These are phyloP conservation scores for Tylopilus sp. DNA, from an alignment of 1,284 basidiomycete genomes.

Conservation along the genomic window DNA sequence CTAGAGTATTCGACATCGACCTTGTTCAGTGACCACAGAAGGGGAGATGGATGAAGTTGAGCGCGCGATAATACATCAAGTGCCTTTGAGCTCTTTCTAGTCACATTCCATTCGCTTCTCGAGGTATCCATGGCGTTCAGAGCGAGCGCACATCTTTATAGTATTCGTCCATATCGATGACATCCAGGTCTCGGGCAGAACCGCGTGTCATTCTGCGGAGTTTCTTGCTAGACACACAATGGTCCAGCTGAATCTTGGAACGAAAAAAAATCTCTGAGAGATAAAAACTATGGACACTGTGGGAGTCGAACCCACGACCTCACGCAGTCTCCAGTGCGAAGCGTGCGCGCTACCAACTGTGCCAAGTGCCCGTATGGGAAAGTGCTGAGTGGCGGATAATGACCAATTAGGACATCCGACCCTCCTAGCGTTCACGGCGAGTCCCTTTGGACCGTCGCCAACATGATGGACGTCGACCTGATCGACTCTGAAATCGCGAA, in stretches of 20 bases:
- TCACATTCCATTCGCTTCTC: too few species aligned
- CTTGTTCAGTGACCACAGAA: too few species aligned
- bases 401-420: background rate
- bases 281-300: conserved; percentile 39
- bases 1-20: too few species aligned
- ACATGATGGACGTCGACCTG: conserved; percentile 33
- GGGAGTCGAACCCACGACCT: conserved; percentile 42
- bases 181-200: too few species aligned
- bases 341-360: conserved; percentile 43
- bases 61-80: too few species aligned
- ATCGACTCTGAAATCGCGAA: conserved; percentile 28
- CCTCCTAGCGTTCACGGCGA: conserved; percentile 4
- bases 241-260: too few species aligned
- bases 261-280: background rate
- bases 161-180: too few species aligned
- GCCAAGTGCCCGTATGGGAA: conserved; percentile 28
- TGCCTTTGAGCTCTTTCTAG: too few species aligned
- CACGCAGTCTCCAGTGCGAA: conserved; percentile 37
- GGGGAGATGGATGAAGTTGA: too few species aligned
- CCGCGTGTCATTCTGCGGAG: background rate
- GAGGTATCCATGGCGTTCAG: too few species aligned
- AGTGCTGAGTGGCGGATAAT: fast-evolving
- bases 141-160: too few species aligned
- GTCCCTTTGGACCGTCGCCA: background rate
- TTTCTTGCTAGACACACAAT: background rate